A percentile compares a stretch with the other conserved stretches of the same genome.
Evolutionary conservation across 1,139 yeast species (phyloP).

Genomic region (Arxiozyma bovina): DNA sequence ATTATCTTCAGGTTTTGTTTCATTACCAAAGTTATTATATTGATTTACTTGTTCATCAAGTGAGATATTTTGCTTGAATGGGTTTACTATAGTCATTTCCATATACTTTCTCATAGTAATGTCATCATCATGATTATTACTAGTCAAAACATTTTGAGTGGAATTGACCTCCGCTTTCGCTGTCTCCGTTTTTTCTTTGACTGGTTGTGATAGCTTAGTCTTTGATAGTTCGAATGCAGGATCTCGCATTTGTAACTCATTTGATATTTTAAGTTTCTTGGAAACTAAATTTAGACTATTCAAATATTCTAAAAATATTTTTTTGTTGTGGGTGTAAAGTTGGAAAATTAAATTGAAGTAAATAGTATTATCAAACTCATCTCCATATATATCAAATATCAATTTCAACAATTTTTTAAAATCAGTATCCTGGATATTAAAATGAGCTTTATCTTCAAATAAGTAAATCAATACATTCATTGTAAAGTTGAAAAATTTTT

Average conservation of each 20-base stretch:
- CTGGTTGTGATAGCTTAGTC: conserved; percentile 3
- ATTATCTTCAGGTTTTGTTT: neutral
- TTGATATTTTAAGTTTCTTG: conserved; percentile 23
- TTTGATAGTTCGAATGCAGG: conserved; percentile 12
- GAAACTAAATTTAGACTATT: conserved; percentile 18
- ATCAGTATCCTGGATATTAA: neutral
- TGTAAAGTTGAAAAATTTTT: conserved; percentile 21
- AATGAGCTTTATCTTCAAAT: neutral
- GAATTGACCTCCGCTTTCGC: conserved; percentile 5
- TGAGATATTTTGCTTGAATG: conserved; percentile 25
- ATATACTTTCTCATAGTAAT: conserved; percentile 15
- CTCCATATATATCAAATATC: conserved; percentile 22
- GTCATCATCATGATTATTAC: conserved; percentile 16
- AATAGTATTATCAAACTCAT: conserved; percentile 21
- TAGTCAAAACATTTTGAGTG: conserved; percentile 9
- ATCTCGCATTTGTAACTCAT: conserved; percentile 22
- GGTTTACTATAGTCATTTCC: conserved; percentile 37
- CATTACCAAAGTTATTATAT: conserved; percentile 7
- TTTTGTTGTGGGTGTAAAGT: conserved; percentile 12
- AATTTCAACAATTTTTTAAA: conserved; percentile 2
- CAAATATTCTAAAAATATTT: conserved; percentile 13
- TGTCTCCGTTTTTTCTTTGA: neutral
- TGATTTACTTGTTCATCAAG: conserved; percentile 18
- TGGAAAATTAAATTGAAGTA: conserved; percentile 19
- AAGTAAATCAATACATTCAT: conserved; percentile 12